Conservation (phyloP, 768 basidiomycete genomes). For the Mycena chlorophos region DNA sequence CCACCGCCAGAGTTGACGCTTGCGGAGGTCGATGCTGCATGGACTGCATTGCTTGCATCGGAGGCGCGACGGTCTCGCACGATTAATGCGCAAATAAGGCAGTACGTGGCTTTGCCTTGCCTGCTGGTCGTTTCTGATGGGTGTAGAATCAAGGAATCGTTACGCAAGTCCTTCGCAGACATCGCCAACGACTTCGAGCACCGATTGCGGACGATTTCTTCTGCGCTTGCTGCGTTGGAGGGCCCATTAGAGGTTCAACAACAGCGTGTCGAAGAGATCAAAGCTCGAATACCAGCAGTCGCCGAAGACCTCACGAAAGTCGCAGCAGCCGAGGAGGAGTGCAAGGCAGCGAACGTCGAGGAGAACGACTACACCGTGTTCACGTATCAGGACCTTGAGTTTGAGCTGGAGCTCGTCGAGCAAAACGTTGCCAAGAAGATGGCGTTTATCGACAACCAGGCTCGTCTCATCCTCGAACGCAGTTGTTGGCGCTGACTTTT, state of each 20-base stretch:
- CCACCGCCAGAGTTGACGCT: conserved; percentile 72
- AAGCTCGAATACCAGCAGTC: conserved; percentile 66
- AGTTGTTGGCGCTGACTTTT: conserved; percentile 4
- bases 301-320: conserved; percentile 58
- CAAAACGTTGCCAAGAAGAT: conserved; percentile 86
- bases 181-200: conserved; percentile 77
- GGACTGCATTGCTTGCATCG: conserved; percentile 68
- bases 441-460: conserved; percentile 97
- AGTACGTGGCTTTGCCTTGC: conserved; percentile 50
- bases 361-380: conserved; percentile 96
- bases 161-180: conserved; percentile 76
- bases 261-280: conserved; percentile 60
- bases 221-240: conserved; percentile 70
- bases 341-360: conserved; percentile 86
- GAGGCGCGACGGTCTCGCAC: conserved; percentile 77
- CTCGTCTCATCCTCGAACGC: conserved; percentile 28
- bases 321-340: conserved; percentile 68
- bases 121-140: conserved; percentile 7
- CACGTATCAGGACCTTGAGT: conserved; percentile 84
- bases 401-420: conserved; percentile 81
- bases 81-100: conserved; percentile 88
- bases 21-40: conserved; percentile 73
- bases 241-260: conserved; percentile 84
- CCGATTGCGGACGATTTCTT: conserved; percentile 63
- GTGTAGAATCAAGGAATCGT: conserved; percentile 74